Evolutionary conservation across 2,329 filamentous ascomycete species (phyloP).

Genomic region (Paracorniculantispora psalliotae): DNA sequence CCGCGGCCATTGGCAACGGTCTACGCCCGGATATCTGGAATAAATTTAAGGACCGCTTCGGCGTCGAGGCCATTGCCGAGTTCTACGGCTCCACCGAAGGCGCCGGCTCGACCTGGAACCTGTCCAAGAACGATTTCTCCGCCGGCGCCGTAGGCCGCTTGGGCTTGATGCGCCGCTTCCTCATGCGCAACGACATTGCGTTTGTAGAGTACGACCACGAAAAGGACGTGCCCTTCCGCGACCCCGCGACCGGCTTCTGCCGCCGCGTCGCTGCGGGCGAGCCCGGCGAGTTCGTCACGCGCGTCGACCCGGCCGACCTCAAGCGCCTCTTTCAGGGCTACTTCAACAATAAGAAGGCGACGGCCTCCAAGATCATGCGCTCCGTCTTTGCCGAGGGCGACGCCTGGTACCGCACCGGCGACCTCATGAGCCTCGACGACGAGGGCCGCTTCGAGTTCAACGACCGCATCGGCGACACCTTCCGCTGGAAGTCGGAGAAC

Average conservation of each 20-base stretch:
- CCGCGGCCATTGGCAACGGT: slow-evolving; percentile 77
- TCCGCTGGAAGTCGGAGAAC: slow-evolving; percentile 79
- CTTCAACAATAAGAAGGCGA: slow-evolving; percentile 67
- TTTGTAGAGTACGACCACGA: slow-evolving; percentile 69
- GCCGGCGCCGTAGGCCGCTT: slow-evolving; percentile 74
- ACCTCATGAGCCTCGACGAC: slow-evolving; percentile 65
- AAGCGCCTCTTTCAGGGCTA: slow-evolving; percentile 73
- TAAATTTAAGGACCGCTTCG: slow-evolving; percentile 74
- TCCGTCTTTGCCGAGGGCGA: slow-evolving; percentile 72
- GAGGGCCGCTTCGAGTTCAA: slow-evolving; percentile 75
- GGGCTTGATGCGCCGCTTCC: slow-evolving; percentile 54
- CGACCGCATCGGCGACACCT: slow-evolving; percentile 75
- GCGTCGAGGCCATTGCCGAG: slow-evolving; percentile 66
- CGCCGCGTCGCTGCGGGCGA: slow-evolving; percentile 52
- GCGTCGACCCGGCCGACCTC: slow-evolving; percentile 61
- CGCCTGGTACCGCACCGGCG: slow-evolving; percentile 79
- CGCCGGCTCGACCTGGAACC: slow-evolving; percentile 64
- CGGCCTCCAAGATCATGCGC: slow-evolving; percentile 66
- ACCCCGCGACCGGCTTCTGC: slow-evolving; percentile 66
- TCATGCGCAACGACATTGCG: slow-evolving; percentile 47
- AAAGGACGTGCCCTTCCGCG: slow-evolving; percentile 62
- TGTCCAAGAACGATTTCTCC: slow-evolving; percentile 65
- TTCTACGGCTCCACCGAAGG: slow-evolving; percentile 80
- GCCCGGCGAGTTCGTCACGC: slow-evolving; percentile 70
- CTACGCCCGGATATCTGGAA: slow-evolving; percentile 83